Conservation (phyloP, 2,329 filamentous ascomycete genomes). For the Tolypocladium inflatum region DNA sequence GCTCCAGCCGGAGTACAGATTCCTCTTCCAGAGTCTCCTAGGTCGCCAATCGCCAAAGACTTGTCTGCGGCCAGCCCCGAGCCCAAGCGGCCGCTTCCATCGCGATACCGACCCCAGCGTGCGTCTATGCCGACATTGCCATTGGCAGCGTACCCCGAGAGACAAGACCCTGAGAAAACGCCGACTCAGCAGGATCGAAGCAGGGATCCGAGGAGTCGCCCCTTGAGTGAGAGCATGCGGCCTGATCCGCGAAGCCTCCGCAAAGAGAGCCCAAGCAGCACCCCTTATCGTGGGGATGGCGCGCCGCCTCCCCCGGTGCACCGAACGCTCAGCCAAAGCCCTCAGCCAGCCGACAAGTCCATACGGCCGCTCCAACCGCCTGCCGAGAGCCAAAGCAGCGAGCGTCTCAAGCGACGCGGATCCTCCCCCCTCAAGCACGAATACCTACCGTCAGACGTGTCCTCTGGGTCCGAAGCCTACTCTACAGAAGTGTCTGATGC, state of each 20-base stretch:
- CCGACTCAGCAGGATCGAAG: conserved; percentile 17
- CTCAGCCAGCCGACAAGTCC: conserved; percentile 15
- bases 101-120: conserved; percentile 15
- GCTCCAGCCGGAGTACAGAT: conserved; percentile 21
- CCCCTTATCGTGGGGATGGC: conserved; percentile 38
- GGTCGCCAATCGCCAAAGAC: conserved; percentile 10
- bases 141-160: not conserved
- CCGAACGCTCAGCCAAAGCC: conserved; percentile 32
- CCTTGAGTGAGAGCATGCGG: conserved; percentile 26
- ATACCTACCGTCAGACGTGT: conserved; percentile 74
- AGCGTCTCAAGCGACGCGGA: conserved; percentile 55
- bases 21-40: conserved; percentile 13
- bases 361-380: conserved; percentile 10
- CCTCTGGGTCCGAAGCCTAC: conserved; percentile 44
- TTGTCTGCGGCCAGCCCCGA: conserved; percentile 9
- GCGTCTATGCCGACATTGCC: not conserved
- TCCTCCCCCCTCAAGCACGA: conserved; percentile 97
- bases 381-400: conserved; percentile 31
- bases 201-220: conserved; percentile 14
- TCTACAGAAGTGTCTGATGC: conserved; percentile 41
- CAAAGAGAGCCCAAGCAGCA: conserved; percentile 20
- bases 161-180: conserved; percentile 3
- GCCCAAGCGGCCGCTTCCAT: conserved; percentile 12
- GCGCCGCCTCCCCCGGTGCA: conserved; percentile 47
- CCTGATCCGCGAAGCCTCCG: conserved; percentile 25